Base-by-base conservation (phyloP, 2,329 filamentous ascomycete species). In the Nigrograna mackinnonii region DNA sequence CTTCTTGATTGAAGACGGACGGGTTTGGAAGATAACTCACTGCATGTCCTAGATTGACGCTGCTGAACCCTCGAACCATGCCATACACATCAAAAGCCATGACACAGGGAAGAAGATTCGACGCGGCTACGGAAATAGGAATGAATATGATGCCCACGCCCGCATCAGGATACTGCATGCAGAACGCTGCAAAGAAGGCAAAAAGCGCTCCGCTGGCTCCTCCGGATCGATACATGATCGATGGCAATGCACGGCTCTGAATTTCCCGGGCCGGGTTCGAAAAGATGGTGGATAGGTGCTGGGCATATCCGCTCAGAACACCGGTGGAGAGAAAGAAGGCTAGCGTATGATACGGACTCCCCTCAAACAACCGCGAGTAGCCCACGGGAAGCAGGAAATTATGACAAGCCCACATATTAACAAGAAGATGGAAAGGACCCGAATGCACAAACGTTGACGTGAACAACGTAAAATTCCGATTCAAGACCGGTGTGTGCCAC, bases 201-300 rank as follows among this genome's bases (percentile, higher is more conserved):
- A 66, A 65, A 5, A 67, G 39, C 7, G 64, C 64, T 16, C 64
- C 64, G 40, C 62, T 66, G 5, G 63, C 62, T 20, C 64, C 64
- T n/a, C 62, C 62, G 21, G 52, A 54, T 24, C 52, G 49, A 24
- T 63, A 58, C 35, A 60, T 11, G 11, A 55, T 16, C 12, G 6
- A n/a, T 33, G 31, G 6, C 2, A 32, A 9, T 11, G 17, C 6
- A 16, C 34, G 11, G 7, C 18, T 11, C 11, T 9, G 11, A 9
- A 33, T 9, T 9, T 11, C 31, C 31, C 18, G n/a, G 5, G 22
- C 17, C n/a, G 12, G 49, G 18, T 47, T 48, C 13, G 52, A 34
- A 39, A 67, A 62, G 21, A 58, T 47, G 3, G 56, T 58, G 3
- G 56, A 48, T 17, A 52, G 40, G 42, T 67, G 63, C 35, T 65